A percentile compares a stretch with the other conserved stretches of the same genome.
Evolutionary conservation across 371 early-diverging fungal species (phyloP).

Genomic region (Rhizomucor miehei): DNA sequence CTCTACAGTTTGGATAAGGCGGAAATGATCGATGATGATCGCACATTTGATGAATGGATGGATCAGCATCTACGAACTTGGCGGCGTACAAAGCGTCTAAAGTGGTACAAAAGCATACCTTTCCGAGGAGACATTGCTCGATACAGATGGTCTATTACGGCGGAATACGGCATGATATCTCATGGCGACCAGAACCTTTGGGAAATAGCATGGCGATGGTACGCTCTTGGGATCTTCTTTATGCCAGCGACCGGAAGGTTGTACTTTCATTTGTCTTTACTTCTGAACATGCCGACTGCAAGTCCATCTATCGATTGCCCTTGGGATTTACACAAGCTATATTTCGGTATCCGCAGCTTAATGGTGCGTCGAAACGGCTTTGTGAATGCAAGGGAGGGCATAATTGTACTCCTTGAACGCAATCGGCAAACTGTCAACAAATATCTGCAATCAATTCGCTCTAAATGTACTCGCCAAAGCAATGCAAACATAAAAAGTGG

Average conservation of each 20-base stretch:
- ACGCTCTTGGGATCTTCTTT: slow-evolving; percentile 53
- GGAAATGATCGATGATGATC: slow-evolving; percentile 1
- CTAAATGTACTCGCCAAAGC: neutral
- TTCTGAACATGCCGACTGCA: slow-evolving; percentile 13
- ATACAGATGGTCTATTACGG: slow-evolving; percentile 52
- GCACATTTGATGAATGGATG: slow-evolving; percentile 5
- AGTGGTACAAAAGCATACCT: slow-evolving; percentile 56
- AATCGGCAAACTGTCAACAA: slow-evolving; percentile 41
- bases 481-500: slow-evolving; percentile 1
- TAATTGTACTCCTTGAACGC: slow-evolving; percentile 38
- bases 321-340: slow-evolving; percentile 35
- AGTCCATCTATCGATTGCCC: neutral
- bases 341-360: slow-evolving; percentile 39
- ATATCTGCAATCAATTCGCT: slow-evolving; percentile 10
- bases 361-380: slow-evolving; percentile 49
- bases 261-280: slow-evolving; percentile 39
- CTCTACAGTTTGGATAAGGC: slow-evolving; percentile 29
- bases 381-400: slow-evolving; percentile 44
- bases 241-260: slow-evolving; percentile 57
- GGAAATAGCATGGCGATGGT: slow-evolving; percentile 48
- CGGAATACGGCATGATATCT: slow-evolving; percentile 5
- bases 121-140: slow-evolving; percentile 59
- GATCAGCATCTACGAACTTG: slow-evolving; percentile 26
- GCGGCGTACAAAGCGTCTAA: slow-evolving; percentile 32
- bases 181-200: slow-evolving; percentile 19